Base-by-base conservation (phyloP, 306 rosid genomes). In the Senna tora region DNA sequence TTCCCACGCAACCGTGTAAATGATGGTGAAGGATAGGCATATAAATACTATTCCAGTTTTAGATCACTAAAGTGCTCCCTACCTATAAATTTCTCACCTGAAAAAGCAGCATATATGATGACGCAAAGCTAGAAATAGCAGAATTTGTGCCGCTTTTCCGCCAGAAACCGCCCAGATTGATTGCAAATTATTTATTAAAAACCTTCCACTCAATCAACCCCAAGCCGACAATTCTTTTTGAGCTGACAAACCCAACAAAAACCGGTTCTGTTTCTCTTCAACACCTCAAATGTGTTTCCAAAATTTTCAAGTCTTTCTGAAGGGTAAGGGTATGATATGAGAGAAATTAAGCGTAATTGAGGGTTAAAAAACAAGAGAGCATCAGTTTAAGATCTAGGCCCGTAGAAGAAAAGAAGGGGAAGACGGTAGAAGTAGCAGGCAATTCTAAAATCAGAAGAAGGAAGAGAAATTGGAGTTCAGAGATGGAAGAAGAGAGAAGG, bases 31-130 rank as follows among this genome's bases (percentile, higher is more conserved):
- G 39, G 12, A 47, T 34, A 7, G 39, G 43, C 0, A 46, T 22
- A 32, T 12, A 19, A 56, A 12, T 5, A 46, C 25, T 12, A 25
- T 51, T 42, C 56, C 49, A 78, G 38, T 75, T 56, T 75, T 66
- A 57, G 11, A 56, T 39, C 30, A 42, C 12, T 41, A 14, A 45
- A 50, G 38, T 73, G 56, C 33, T 63, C 38, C 54, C 61, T 19
- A 65, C 54, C 61, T 19, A 65, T 52, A 17, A 72, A 49, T 45
- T 71, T 61, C 63, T 67, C 83, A 89, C 92, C 92, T 70, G 80
- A 67, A 39, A 73, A 59, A 71, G 49, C 77, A 71, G 49, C 77
- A 80, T 65, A 65, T 75, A 77, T 41, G 82, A 82, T 74, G 79
- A 54, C 73, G 65, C 74, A 75, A 43, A 60, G 47, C 52, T 9